A percentile compares a stretch with the other conserved stretches of the same genome.
These are phyloP conservation scores for Lithocarpus polystachyus DNA, from an alignment of 306 rosid genomes.

Conservation along the genomic window DNA sequence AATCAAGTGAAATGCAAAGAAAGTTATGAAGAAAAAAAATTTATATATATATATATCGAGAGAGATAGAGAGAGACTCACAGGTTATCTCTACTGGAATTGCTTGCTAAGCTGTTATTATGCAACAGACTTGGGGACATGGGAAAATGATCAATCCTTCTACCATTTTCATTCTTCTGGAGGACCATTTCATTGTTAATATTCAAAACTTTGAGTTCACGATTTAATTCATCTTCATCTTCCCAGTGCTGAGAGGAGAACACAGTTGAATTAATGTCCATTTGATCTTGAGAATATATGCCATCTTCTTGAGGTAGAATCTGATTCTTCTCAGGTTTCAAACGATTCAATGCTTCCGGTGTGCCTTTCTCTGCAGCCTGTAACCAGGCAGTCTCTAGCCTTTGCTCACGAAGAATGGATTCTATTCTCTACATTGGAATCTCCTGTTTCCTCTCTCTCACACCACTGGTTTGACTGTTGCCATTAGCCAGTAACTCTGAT, in stretches of 20 bases:
- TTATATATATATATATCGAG: no score
- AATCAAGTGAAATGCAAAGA: background rate
- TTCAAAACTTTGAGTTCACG: constrained; percentile 55
- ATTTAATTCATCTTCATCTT: constrained; percentile 60
- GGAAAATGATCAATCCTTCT: constrained; percentile 57
- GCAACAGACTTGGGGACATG: constrained; percentile 94
- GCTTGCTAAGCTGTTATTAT: constrained; percentile 55
- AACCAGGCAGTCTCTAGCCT: constrained; percentile 96
- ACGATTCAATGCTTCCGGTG: constrained; percentile 79
- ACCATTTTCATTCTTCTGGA: constrained; percentile 60
- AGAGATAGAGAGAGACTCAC: constrained; percentile 55
- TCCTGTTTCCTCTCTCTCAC: constrained; percentile 49
- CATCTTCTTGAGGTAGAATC: constrained; percentile 90
- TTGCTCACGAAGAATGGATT: constrained; percentile 89
- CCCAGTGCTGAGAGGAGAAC: constrained; percentile 67
- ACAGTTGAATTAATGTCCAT: constrained; percentile 55
- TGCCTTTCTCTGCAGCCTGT: constrained; percentile 85
- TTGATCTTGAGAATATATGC: constrained; percentile 52
- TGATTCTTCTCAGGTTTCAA: constrained; percentile 92
- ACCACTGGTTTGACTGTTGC: constrained; percentile 35
- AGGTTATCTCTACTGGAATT: constrained; percentile 63
- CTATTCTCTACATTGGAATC: constrained; percentile 87
- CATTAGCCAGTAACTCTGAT: constrained; percentile 57
- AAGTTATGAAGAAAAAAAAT: background rate
- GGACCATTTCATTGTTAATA: constrained; percentile 49